Evolutionary conservation across 108 stramenopile species (phyloP).

Genomic region (Chaetoceros tenuissimus): DNA sequence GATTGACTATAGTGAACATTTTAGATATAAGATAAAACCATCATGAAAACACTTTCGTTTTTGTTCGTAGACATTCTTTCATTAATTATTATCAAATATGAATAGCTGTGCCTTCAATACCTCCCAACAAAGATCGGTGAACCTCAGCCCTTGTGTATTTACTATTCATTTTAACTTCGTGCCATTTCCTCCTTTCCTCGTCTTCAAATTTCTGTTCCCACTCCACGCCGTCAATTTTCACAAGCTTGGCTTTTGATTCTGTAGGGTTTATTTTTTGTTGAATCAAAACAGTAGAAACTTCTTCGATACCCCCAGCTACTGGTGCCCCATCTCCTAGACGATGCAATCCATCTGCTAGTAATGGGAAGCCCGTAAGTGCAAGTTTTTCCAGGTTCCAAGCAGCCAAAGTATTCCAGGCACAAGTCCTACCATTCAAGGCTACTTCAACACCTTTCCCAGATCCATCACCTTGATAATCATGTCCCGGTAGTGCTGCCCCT

Average conservation of each 20-base stretch:
- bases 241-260: conserved; percentile 53
- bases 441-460: conserved; percentile 6
- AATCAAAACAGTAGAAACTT: conserved; percentile 73
- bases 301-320: conserved; percentile 64
- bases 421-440: conserved; percentile 54
- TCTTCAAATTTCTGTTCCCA: conserved; percentile 62
- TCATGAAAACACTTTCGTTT: too few relatives aligned
- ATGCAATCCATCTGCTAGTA: conserved; percentile 67
- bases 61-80: too few relatives aligned
- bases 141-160: conserved; percentile 54
- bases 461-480: conserved; percentile 38
- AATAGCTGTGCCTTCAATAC: conserved; percentile 33
- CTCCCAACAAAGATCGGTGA: conserved; percentile 56
- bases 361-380: conserved; percentile 71
- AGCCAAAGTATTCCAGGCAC: conserved; percentile 93
- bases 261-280: conserved; percentile 49
- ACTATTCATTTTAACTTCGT: conserved; percentile 87
- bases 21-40: too few relatives aligned
- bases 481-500: conserved; percentile 81
- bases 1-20: too few relatives aligned
- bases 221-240: conserved; percentile 25
- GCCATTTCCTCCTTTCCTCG: conserved; percentile 80
- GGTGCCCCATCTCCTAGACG: conserved; percentile 21
- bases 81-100: too few relatives aligned
- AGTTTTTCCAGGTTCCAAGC: conserved; percentile 80